Evolutionary conservation across 192 early-diverging fungal species (phyloP).

Genomic region (Rhizophagus prolifer): DNA sequence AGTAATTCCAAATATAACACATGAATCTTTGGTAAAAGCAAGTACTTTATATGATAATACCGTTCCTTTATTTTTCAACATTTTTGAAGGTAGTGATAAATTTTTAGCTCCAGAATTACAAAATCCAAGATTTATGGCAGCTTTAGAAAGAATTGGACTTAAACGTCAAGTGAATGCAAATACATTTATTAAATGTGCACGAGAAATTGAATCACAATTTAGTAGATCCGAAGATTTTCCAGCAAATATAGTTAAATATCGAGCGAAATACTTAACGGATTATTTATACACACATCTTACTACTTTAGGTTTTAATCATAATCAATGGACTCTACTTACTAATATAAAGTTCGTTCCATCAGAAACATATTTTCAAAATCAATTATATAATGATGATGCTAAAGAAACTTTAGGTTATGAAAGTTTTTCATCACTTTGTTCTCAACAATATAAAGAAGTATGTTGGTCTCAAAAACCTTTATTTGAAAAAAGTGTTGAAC

Average conservation of each 20-base stretch:
- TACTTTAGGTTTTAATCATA: not conserved
- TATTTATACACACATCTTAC: not conserved
- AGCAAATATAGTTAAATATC: not conserved
- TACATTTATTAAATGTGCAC: slow-evolving; percentile 11
- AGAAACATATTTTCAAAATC: not conserved
- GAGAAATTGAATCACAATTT: not conserved
- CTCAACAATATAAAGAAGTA: not conserved
- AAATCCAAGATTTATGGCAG: not conserved
- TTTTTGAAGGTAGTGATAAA: not conserved
- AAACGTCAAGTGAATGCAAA: not conserved
- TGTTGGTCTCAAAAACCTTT: not conserved
- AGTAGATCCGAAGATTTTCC: not conserved
- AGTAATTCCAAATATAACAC: slow-evolving; percentile 8
- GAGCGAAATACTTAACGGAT: not conserved
- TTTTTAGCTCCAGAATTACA: not conserved
- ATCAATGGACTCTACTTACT: not conserved
- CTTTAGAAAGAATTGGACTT: not conserved
- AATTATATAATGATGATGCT: not conserved
- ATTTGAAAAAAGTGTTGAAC: not conserved
- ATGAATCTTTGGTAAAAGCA: not conserved
- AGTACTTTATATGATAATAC: not conserved
- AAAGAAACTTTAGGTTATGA: not conserved
- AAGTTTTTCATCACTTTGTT: not conserved
- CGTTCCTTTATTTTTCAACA: not conserved
- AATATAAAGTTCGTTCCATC: not conserved